Conservation (phyloP, 768 basidiomycete genomes). For the Collybia mongolica region DNA sequence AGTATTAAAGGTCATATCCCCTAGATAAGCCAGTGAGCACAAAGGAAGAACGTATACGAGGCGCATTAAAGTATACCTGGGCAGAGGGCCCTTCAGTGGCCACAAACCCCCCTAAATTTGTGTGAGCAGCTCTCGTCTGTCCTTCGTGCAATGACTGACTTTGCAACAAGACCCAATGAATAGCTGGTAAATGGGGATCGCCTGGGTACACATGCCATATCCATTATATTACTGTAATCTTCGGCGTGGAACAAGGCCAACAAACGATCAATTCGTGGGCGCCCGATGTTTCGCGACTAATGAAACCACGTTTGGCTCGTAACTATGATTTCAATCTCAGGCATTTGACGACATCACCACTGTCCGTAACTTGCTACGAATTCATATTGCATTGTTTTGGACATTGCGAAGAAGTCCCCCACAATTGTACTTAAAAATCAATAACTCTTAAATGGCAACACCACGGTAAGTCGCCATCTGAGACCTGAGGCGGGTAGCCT, state of each 20-base stretch:
- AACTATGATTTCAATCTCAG: no score
- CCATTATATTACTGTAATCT: no score
- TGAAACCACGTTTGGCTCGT: no score
- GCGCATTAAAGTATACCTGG: conserved; percentile 78
- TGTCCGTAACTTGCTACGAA: no score
- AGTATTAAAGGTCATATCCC: conserved; percentile 1
- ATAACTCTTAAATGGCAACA: conserved; percentile 22
- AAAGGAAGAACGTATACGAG: conserved; percentile 62
- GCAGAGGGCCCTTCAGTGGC: conserved; percentile 49
- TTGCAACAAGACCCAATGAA: conserved; percentile 1
- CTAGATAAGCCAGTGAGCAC: conserved; percentile 62
- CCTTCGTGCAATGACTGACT: neutral
- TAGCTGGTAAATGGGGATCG: neutral
- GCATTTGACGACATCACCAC: no score
- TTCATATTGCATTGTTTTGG: no score
- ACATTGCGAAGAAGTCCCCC: no score
- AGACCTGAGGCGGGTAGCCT: conserved; percentile 31
- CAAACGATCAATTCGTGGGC: no score
- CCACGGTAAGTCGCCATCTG: conserved; percentile 42
- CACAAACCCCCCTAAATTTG: conserved; percentile 7
- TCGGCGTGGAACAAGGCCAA: no score
- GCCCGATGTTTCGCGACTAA: no score
- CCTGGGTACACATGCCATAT: no score
- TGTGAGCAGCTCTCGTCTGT: neutral
- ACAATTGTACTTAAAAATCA: neutral